phyloP scores from a whole-genome alignment of 345 rosid species.

The Brassica incana region DNA sequence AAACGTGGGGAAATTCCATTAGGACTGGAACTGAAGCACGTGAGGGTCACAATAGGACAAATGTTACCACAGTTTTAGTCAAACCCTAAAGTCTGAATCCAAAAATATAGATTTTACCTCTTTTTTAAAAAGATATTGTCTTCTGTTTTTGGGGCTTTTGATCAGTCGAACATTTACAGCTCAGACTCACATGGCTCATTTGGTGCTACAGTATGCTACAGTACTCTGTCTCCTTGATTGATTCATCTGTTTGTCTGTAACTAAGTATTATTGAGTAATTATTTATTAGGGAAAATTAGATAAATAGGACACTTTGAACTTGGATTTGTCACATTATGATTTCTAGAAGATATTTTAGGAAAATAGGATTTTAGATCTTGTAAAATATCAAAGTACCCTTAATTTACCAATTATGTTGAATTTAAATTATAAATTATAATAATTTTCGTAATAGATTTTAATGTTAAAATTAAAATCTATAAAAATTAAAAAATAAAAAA shows the following conservation, averaged over 20 bases:
- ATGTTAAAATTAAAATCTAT: too few relatives aligned
- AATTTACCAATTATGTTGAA: too few relatives aligned
- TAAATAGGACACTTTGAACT: too few relatives aligned
- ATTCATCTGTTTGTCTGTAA: conserved; percentile 21
- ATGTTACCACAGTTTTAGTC: conserved; percentile 22
- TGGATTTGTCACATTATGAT: too few relatives aligned
- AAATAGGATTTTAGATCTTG: too few relatives aligned
- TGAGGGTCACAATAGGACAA: conserved; percentile 35
- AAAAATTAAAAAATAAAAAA: too few relatives aligned
- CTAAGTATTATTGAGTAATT: neutral
- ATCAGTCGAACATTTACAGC: conserved; percentile 42
- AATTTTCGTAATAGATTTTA: too few relatives aligned
- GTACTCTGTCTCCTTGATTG: conserved; percentile 31
- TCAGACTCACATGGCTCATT: conserved; percentile 49
- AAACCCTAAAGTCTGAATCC: conserved; percentile 40
- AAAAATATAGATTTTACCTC: conserved; percentile 26
- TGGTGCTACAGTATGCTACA: conserved; percentile 14
- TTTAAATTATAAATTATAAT: too few relatives aligned
- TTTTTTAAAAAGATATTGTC: neutral
- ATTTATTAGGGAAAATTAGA: too few relatives aligned
- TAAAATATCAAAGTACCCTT: too few relatives aligned
- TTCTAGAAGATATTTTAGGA: too few relatives aligned
- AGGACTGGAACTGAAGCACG: conserved; percentile 35
- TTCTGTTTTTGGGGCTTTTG: conserved; percentile 35
- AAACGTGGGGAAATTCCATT: conserved; percentile 33